A percentile compares a stretch with the other conserved stretches of the same genome.
These are phyloP conservation scores for Stereocaulon alpinum DNA, from an alignment of 495 filamentous ascomycete genomes.

Conservation along the genomic window DNA sequence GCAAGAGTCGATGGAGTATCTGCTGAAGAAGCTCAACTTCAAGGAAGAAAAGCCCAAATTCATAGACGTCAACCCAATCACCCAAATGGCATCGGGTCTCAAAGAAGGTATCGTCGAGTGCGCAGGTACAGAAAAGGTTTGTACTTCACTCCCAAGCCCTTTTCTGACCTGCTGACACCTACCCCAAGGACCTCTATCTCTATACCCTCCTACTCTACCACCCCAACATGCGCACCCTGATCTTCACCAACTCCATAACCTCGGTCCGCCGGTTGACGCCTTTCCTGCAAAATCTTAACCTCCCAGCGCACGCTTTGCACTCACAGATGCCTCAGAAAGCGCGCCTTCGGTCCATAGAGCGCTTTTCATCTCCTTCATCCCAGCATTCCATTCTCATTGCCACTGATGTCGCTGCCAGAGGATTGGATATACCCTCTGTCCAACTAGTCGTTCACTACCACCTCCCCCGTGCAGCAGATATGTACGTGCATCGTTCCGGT, in stretches of 20 bases:
- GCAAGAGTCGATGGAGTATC: conserved; percentile 80
- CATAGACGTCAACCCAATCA: conserved; percentile 77
- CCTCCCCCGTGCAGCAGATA: conserved; percentile 80
- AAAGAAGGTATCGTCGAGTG: conserved; percentile 91
- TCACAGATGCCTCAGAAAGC: conserved; percentile 95
- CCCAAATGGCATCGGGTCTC: conserved; percentile 75
- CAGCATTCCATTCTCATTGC: conserved; percentile 69
- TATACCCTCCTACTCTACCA: conserved; percentile 81
- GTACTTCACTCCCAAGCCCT: too few species aligned
- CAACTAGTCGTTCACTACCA: conserved; percentile 90
- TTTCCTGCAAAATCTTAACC: conserved; percentile 70
- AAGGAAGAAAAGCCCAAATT: conserved; percentile 73
- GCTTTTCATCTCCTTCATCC: conserved; percentile 60
- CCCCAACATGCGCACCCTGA: conserved; percentile 63
- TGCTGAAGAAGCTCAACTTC: conserved; percentile 85
- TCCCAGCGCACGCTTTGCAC: conserved; percentile 71
- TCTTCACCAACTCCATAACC: conserved; percentile 94
- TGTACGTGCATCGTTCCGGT: conserved; percentile 91
- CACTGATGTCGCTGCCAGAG: conserved; percentile 93
- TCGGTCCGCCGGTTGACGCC: conserved; percentile 81
- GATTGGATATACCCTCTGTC: conserved; percentile 84
- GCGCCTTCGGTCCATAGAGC: conserved; percentile 83
- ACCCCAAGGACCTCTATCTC: conserved; percentile 69
- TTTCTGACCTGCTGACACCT: conserved; percentile 15
- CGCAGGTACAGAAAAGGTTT: conserved; percentile 84